These are phyloP conservation scores for Didymella pinodella DNA, from an alignment of 2,329 filamentous ascomycete species.

Conservation along the genomic window DNA sequence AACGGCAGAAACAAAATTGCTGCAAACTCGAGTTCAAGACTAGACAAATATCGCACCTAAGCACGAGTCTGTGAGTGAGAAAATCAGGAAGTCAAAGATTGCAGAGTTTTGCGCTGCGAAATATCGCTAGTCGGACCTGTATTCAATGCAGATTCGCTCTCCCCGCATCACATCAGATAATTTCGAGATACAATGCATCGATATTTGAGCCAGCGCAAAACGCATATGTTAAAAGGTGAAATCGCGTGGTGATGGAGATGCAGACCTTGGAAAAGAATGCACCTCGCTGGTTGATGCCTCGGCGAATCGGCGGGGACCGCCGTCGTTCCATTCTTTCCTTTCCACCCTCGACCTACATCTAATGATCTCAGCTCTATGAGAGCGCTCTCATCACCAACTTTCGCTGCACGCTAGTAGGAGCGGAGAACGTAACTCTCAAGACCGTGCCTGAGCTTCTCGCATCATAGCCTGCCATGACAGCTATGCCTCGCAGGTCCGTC, in stretches of 20 bases:
- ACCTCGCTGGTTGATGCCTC: not conserved
- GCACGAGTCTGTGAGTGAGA: not conserved
- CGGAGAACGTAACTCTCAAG: too few relatives aligned
- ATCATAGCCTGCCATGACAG: too few relatives aligned
- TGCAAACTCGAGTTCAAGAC: not conserved
- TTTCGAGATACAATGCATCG: too few relatives aligned
- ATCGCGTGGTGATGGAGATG: not conserved
- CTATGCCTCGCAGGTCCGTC: too few relatives aligned
- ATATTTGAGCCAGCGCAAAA: too few relatives aligned
- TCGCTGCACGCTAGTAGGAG: too few relatives aligned
- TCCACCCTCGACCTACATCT: too few relatives aligned
- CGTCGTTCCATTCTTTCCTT: not conserved
- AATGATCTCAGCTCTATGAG: too few relatives aligned
- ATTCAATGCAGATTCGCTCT: not conserved
- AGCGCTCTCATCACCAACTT: too few relatives aligned
- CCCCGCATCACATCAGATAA: too few relatives aligned
- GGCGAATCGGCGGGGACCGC: not conserved
- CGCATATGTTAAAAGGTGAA: not conserved
- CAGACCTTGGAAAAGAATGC: not conserved
- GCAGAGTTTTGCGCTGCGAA: not conserved
- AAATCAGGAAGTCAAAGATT: not conserved
- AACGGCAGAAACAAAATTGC: constrained; percentile 1
- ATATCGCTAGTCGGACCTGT: not conserved
- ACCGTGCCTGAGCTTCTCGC: too few relatives aligned
- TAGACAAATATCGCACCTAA: not conserved